These are phyloP conservation scores for Eragrostis tef DNA, from an alignment of 202 grass and related monocot species.

Conservation along the genomic window DNA sequence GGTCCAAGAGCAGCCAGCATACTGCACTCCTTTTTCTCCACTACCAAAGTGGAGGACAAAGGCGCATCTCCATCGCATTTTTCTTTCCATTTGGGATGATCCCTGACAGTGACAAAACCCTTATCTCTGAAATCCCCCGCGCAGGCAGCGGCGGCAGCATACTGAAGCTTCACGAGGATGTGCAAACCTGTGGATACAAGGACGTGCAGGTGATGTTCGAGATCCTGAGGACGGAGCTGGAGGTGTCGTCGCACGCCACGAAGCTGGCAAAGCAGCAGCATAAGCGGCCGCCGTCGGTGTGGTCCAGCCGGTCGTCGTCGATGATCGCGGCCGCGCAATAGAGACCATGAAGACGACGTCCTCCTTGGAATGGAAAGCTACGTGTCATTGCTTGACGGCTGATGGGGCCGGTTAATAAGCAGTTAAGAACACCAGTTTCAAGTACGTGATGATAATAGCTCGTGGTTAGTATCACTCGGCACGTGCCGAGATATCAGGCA, in stretches of 20 bases:
- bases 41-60: constrained; percentile 16
- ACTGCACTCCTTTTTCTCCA: constrained; percentile 34
- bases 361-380: constrained; percentile 10
- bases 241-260: constrained; percentile 37
- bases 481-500: constrained; percentile 21
- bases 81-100: constrained; percentile 16
- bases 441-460: constrained; percentile 37
- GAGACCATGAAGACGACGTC: constrained; percentile 16
- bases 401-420: constrained; percentile 42
- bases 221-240: constrained; percentile 77
- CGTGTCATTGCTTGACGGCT: constrained; percentile 2
- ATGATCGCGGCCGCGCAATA: constrained; percentile 59
- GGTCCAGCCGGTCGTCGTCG: constrained; percentile 48
- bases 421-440: constrained; percentile 14
- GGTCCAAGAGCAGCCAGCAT: constrained; percentile 38
- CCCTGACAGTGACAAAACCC: constrained; percentile 49
- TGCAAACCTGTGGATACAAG: constrained; percentile 85
- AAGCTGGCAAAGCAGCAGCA: constrained; percentile 19
- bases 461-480: constrained; percentile 1
- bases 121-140: constrained; percentile 47
- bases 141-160: constrained; percentile 75
- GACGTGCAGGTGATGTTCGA: constrained; percentile 98
- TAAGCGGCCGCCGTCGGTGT: constrained; percentile 40
- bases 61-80: background rate
- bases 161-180: constrained; percentile 83